Evolutionary conservation across 2,329 filamentous ascomycete species (phyloP).

Genomic region (Ophiocordyceps polyrhachis-furcata): DNA sequence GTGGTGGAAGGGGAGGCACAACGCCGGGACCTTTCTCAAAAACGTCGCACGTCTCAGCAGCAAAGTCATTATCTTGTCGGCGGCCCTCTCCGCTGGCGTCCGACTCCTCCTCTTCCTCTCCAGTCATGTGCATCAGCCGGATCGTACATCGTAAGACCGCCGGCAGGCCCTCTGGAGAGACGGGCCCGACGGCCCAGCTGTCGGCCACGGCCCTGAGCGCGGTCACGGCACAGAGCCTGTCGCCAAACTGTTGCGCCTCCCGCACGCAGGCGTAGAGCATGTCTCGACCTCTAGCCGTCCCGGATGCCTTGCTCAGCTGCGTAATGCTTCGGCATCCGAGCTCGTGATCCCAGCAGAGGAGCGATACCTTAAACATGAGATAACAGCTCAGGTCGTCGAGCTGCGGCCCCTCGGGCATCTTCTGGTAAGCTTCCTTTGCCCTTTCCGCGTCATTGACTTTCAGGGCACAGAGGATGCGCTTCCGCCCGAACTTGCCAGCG

Average conservation of each 20-base stretch:
- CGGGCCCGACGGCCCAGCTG: slow-evolving; percentile 7
- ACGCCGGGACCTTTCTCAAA: slow-evolving; percentile 27
- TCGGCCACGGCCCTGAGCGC: slow-evolving; percentile 16
- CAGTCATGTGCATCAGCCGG: slow-evolving; percentile 24
- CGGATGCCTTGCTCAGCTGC: slow-evolving; percentile 31
- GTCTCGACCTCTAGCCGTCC: slow-evolving; percentile 28
- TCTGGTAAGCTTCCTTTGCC: slow-evolving; percentile 23
- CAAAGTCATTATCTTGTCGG: slow-evolving; percentile 3
- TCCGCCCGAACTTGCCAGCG: slow-evolving; percentile 49
- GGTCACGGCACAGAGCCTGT: slow-evolving; percentile 34
- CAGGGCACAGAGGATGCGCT: slow-evolving; percentile 52
- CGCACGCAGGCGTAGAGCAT: slow-evolving; percentile 65
- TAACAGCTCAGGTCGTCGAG: slow-evolving; percentile 51
- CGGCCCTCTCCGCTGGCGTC: slow-evolving; percentile 5
- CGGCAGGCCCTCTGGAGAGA: slow-evolving; percentile 13
- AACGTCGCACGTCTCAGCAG: slow-evolving; percentile 32
- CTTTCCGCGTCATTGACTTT: slow-evolving; percentile 16
- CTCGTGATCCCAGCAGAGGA: slow-evolving; percentile 37
- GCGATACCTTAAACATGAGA: slow-evolving; percentile 54
- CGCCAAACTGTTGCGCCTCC: slow-evolving; percentile 50
- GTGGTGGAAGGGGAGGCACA: background rate
- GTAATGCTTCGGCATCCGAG: slow-evolving; percentile 46
- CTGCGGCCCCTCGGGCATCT: slow-evolving; percentile 38
- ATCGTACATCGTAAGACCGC: slow-evolving; percentile 31
- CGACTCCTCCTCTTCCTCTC: slow-evolving; percentile 19